Base-by-base conservation (phyloP, 768 basidiomycete genomes). In the Phlebiopsis flavidoalba region DNA sequence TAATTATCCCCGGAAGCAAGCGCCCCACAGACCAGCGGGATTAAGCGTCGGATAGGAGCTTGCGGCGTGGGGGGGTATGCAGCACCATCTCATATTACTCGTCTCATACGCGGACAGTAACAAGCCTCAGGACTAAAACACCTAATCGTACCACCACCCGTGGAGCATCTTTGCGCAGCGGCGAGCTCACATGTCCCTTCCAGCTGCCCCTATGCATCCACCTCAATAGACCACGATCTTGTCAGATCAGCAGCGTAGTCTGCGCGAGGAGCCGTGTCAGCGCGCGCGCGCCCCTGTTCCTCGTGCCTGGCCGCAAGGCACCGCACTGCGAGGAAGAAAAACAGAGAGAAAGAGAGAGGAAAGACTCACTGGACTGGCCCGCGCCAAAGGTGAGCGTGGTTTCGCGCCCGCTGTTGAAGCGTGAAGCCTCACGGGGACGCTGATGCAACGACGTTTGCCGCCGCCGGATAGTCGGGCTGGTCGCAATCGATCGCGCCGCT, bases 381-480 rank as follows among this genome's bases (percentile, higher is more conserved):
- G 79, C 71, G 17, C 75, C 76, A 63, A 85, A 72, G 0, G 79
- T 79, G 63, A 86, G 75, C 10, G 79, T 75, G 66, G n/a, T n/a
- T 85, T 85, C 17, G 80, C 69, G 5, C 84, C n/a, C 84, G 46
- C 69, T 78, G 45, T 75, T 73, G 37, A 86, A 70, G 54, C n/a
- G 67, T 76, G 47, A 85, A n/a, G 72, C 64, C 81, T 78, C 7
- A 86, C 81, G 4, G 84, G 83, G 14, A 84, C 79, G 31, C 83
- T 83, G 35, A 85, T n/a, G 70, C 43, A n/a, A 84, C 72, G 53
- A 82, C 80, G 59, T 75, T n/a, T 66, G 1, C 79, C 80, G 21
- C 83, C 81, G 35, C 83, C 83, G 36, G n/a, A n/a, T 80, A 83
- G 66, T 82, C 77, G 3, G 84, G 83, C 65, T 85, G 83, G 54